Evolutionary conservation across 495 filamentous ascomycete genomes (phyloP).

Genomic region (Filosporella fistucella): DNA sequence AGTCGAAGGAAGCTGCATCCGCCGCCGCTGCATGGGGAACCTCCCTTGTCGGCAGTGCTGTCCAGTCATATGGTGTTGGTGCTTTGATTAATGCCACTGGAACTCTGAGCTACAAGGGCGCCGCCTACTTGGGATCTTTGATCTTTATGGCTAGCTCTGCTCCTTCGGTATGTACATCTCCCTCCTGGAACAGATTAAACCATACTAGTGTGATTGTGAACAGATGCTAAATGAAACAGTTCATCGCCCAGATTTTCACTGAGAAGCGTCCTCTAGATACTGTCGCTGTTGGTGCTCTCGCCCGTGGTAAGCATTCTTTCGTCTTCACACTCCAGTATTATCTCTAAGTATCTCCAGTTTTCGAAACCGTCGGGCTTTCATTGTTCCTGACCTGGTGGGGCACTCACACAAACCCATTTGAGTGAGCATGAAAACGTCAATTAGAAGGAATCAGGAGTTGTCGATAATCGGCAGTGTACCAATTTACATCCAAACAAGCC

Average conservation of each 20-base stretch:
- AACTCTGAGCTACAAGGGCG: constrained; percentile 92
- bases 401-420: constrained; percentile 82
- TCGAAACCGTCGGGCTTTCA: constrained; percentile 90
- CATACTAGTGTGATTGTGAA: not conserved
- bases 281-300: constrained; percentile 76
- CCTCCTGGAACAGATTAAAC: not conserved
- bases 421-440: constrained; percentile 30
- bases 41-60: constrained; percentile 78
- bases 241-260: constrained; percentile 78
- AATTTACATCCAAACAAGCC: too few species aligned
- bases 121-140: constrained; percentile 84
- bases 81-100: constrained; percentile 94
- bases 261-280: constrained; percentile 91
- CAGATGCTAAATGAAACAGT: constrained; percentile 41
- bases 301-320: constrained; percentile 40
- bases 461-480: too few species aligned
- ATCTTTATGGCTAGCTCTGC: constrained; percentile 90
- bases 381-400: constrained; percentile 97
- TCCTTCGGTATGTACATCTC: constrained; percentile 63
- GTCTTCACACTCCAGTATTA: not conserved
- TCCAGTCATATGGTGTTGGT: constrained; percentile 92
- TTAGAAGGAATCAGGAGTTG: too few species aligned
- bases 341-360: constrained; percentile 32
- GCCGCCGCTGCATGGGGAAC: constrained; percentile 88
- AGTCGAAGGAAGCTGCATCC: constrained; percentile 84